Conservation (phyloP, 805 yeast species). For the Nakazawaea holstii region DNA sequence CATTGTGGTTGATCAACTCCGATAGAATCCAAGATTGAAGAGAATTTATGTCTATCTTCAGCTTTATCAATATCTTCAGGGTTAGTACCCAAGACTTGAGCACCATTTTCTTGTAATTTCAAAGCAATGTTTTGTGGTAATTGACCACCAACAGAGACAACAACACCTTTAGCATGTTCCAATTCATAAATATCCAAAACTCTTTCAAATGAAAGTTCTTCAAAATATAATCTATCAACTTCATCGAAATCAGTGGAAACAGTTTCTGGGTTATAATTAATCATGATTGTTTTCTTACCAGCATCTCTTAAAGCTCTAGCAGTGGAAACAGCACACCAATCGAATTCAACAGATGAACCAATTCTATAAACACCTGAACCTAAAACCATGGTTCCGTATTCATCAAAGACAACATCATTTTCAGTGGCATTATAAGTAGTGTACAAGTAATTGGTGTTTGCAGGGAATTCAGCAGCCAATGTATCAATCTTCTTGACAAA, state of each 20-base stretch:
- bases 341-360: conserved; percentile 98
- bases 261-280: conserved; percentile 97
- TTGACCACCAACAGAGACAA: conserved; percentile 97
- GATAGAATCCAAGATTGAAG: conserved; percentile 87
- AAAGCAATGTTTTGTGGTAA: conserved; percentile 96
- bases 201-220: conserved; percentile 91
- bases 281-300: conserved; percentile 90
- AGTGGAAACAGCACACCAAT: conserved; percentile 99
- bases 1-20: conserved; percentile 96
- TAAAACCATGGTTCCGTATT: conserved; percentile 89
- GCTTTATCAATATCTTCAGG: conserved; percentile 96
- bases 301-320: conserved; percentile 87
- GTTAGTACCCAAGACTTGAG: conserved; percentile 86
- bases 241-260: conserved; percentile 98
- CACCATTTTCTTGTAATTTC: conserved; percentile 71
- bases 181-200: conserved; percentile 96
- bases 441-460: conserved; percentile 90
- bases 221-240: conserved; percentile 95
- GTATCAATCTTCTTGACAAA: conserved; percentile 97
- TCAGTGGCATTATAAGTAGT: conserved; percentile 91
- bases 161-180: conserved; percentile 85
- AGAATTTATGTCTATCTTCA: conserved; percentile 97
- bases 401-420: conserved; percentile 81
- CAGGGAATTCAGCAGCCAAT: conserved; percentile 98
- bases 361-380: conserved; percentile 99